phyloP scores from a whole-genome alignment of 139 green algal genomes.

The Micractinium conductrix region DNA sequence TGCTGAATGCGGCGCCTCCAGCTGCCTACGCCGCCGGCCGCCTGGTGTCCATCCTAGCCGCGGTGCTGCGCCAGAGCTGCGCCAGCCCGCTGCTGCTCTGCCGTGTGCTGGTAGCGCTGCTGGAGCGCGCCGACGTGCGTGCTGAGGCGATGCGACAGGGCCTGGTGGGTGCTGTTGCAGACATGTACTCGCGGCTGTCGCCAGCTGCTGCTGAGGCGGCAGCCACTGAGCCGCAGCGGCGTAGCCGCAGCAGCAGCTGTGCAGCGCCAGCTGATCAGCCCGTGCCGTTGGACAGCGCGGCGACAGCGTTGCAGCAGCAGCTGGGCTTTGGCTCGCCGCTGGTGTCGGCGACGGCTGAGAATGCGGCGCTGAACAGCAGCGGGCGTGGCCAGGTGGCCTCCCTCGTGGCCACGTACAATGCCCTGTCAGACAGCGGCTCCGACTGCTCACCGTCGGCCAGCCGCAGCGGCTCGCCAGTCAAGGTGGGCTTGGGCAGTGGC shows the following conservation, averaged over 20 bases:
- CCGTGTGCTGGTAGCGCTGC: conserved; percentile 32
- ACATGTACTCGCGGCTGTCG: conserved; percentile 18
- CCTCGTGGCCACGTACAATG: conserved; percentile 13
- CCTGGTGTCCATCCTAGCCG: conserved; percentile 17
- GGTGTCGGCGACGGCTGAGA: not conserved
- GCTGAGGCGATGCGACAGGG: conserved; percentile 37
- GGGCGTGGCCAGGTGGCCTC: not conserved
- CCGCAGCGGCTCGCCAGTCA: conserved; percentile 3
- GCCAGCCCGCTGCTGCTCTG: conserved; percentile 45
- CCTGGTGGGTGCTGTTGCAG: conserved; percentile 8
- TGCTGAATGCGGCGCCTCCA: conserved; percentile 33
- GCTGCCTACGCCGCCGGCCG: not conserved
- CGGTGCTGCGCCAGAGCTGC: conserved; percentile 33
- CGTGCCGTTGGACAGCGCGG: not conserved
- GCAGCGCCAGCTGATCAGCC: not conserved
- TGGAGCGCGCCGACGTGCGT: conserved; percentile 42
- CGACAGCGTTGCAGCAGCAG: conserved; percentile 31
- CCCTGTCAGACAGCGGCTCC: conserved; percentile 20
- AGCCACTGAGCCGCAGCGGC: not conserved
- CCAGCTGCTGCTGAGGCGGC: conserved; percentile 20
- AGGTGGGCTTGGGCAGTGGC: not conserved
- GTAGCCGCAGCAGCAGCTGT: conserved; percentile 15
- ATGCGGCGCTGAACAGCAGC: not conserved
- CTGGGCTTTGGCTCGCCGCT: conserved; percentile 15
- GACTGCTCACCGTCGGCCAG: conserved; percentile 14